Evolutionary conservation across 2,329 filamentous ascomycete genomes (phyloP).

Genomic region (Fusarium metavorans): DNA sequence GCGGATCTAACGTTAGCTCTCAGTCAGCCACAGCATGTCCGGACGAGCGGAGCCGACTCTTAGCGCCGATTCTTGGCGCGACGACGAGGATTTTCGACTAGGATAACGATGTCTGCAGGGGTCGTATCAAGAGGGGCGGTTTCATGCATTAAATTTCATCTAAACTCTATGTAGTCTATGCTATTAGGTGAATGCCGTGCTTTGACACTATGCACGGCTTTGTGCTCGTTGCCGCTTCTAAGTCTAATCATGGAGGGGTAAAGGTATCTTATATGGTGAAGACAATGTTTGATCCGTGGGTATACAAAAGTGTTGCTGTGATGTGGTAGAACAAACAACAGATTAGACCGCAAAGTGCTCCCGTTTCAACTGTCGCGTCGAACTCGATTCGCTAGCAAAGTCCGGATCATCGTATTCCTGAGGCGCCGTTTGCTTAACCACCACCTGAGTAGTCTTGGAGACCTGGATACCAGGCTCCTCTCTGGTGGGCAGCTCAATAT

Average conservation of each 20-base stretch:
- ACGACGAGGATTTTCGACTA: not conserved
- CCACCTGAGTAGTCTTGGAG: conserved; percentile 40
- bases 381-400: conserved; percentile 42
- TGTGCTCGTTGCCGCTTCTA: conserved; percentile 3
- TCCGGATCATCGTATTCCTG: conserved; percentile 40
- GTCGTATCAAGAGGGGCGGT: not conserved
- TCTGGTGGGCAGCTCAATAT: conserved; percentile 36
- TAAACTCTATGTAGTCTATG: conserved; percentile 8
- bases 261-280: conserved; percentile 5
- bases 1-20: conserved; percentile 1
- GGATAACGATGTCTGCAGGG: not conserved
- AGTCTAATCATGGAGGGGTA: not conserved
- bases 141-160: conserved; percentile 9
- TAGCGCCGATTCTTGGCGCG: not conserved
- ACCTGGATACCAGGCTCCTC: conserved; percentile 38
- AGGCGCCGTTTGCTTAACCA: conserved; percentile 26
- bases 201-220: not conserved
- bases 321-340: not conserved
- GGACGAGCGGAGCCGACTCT: conserved; percentile 30
- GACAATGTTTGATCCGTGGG: not conserved
- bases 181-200: not conserved
- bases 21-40: conserved; percentile 10
- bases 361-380: conserved; percentile 39
- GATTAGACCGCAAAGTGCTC: conserved; percentile 30
- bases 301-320: not conserved